Base-by-base conservation (phyloP, 257 asterid genomes). In the Orobanche coerulescens region DNA sequence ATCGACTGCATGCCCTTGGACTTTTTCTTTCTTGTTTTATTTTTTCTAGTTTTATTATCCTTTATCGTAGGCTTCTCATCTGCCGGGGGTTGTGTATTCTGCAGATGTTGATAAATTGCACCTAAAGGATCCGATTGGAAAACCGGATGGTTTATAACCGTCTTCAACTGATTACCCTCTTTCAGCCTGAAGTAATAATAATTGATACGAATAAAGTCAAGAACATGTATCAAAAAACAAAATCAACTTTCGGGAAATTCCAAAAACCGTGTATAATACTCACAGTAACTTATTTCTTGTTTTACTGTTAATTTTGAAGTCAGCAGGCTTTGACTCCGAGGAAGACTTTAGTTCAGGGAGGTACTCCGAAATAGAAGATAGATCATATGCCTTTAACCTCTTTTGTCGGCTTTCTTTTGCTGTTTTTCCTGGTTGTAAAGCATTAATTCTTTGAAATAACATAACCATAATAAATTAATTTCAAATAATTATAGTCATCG, bases 381-480 rank as follows among this genome's bases (percentile, higher is more conserved):
- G 69, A 63, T 92, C 89, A 61, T 82, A 92, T 0, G 80, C 93
- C 90, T 84, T 81, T 58, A 85, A 51, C 57, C 78, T 88, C 83
- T 78, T 88, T 47, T 67, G 83, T 22, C 83, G 69, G 62, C 76
- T 75, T 62, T 72, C 64, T 70, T 78, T 28, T 75, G 70, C 64
- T 71, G 75, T 18, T 78, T 81, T 66, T 82, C 84, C 88, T 87
- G 77, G 16, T 34, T 62, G 73, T 12, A 46, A 44, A 52, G n/a
- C 12, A 49, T 1, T 49, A 58, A 13, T 25, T 36, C 26, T 20
- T 79, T 59, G 58, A 34, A 66, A 40, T 0, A 18, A 1, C 22
- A n/a, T 23, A 61, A 26, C 2, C 51, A 13, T 36, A 37, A n/a
- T n/a, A n/a, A n/a, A n/a, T n/a, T 13, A 26, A 42, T 36, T 12